Percentiles rank a stretch among this genome's conserved stretches.
phyloP scores from a whole-genome alignment of 2,329 filamentous ascomycete genomes.

The Gremmenia infestans region DNA sequence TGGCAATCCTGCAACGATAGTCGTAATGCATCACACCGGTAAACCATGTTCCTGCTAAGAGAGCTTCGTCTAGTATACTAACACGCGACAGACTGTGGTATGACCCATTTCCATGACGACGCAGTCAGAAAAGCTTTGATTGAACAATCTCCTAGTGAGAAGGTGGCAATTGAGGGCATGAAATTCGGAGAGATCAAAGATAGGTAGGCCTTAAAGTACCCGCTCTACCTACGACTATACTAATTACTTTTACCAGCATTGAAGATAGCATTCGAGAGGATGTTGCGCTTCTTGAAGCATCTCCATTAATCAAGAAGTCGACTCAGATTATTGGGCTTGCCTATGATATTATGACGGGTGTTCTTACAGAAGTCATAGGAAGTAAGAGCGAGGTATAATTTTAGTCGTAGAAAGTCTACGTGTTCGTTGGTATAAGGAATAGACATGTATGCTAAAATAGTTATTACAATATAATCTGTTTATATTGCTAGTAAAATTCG shows the following conservation, averaged over 20 bases:
- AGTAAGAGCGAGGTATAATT: constrained; percentile 8
- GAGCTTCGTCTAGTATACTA: background rate
- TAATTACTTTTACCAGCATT: constrained; percentile 7
- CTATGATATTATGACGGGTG: constrained; percentile 18
- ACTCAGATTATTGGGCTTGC: constrained; percentile 19
- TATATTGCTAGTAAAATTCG: too few species aligned
- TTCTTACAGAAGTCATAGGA: constrained; percentile 12
- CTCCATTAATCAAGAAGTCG: constrained; percentile 19
- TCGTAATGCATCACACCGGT: constrained; percentile 24
- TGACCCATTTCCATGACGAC: constrained; percentile 18
- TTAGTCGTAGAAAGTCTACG: background rate
- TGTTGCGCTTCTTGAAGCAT: constrained; percentile 16
- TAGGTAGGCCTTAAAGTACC: constrained; percentile 2
- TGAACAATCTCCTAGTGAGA: constrained; percentile 14
- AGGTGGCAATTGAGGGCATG: constrained; percentile 7
- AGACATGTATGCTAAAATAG: too few species aligned
- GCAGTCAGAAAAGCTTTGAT: constrained; percentile 14
- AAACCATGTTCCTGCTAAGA: background rate
- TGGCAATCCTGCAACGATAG: constrained; percentile 15
- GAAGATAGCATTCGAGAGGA: constrained; percentile 20
- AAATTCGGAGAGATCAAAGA: constrained; percentile 19
- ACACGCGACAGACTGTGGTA: constrained; percentile 16
- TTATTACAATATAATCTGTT: too few species aligned
- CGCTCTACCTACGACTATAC: background rate
- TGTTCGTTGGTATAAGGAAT: too few species aligned